These are phyloP conservation scores for Diversispora epigaea DNA, from an alignment of 192 early-diverging fungal genomes.

Conservation along the genomic window DNA sequence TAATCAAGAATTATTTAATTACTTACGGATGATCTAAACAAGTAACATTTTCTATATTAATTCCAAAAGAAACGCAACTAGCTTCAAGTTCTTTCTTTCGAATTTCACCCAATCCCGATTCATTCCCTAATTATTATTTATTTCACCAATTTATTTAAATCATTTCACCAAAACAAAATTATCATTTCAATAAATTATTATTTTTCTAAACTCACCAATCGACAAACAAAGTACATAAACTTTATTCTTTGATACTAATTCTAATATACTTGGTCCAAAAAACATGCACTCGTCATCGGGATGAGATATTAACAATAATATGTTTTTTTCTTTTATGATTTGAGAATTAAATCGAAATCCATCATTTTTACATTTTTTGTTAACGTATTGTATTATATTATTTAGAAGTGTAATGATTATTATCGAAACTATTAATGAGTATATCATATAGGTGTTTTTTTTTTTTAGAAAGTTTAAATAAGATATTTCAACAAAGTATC, in stretches of 20 bases:
- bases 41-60: slow-evolving; percentile 48
- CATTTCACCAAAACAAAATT: not conserved
- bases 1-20: not conserved
- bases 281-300: slow-evolving; percentile 99
- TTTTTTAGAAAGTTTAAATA: too few relatives aligned
- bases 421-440: too few relatives aligned
- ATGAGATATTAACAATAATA: slow-evolving; percentile 81
- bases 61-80: slow-evolving; percentile 61
- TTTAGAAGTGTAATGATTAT: too few relatives aligned
- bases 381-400: too few relatives aligned
- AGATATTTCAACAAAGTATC: too few relatives aligned
- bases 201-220: slow-evolving; percentile 57
- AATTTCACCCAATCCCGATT: slow-evolving; percentile 59
- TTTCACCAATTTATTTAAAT: not conserved
- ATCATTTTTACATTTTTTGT: too few relatives aligned
- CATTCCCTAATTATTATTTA: slow-evolving; percentile 56
- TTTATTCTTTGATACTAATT: slow-evolving; percentile 47
- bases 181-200: too few relatives aligned
- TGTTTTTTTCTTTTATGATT: slow-evolving; percentile 10
- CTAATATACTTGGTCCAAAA: slow-evolving; percentile 81
- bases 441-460: too few relatives aligned
- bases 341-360: too few relatives aligned
- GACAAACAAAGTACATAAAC: slow-evolving; percentile 83
- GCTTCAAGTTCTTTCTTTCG: slow-evolving; percentile 63
- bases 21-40: slow-evolving; percentile 64